Conservation (phyloP, 2,329 filamentous ascomycete species). For the Fusarium equiseti region DNA sequence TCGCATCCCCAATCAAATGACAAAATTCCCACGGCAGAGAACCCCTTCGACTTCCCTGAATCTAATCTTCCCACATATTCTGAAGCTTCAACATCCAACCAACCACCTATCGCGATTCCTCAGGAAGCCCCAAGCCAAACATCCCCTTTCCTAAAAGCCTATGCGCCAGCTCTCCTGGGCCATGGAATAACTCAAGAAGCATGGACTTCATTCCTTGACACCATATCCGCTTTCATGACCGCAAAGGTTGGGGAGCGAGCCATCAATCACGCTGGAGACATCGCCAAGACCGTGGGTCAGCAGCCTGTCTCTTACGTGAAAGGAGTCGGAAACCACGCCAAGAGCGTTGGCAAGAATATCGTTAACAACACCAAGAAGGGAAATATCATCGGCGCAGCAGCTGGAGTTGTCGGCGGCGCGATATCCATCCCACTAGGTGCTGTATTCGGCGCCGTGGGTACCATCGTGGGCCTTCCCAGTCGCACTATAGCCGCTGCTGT, state of each 20-base stretch:
- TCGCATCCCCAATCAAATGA: neutral
- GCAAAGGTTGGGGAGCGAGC: slow-evolving; percentile 60
- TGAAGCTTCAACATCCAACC: slow-evolving; percentile 29
- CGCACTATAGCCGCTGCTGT: slow-evolving; percentile 51
- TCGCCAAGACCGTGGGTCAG: slow-evolving; percentile 53
- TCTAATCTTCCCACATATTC: slow-evolving; percentile 50
- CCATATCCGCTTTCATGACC: slow-evolving; percentile 60
- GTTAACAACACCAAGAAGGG: slow-evolving; percentile 54
- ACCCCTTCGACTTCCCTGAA: slow-evolving; percentile 58
- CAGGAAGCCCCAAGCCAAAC: slow-evolving; percentile 52
- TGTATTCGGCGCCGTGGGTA: slow-evolving; percentile 53
- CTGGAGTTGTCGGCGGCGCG: slow-evolving; percentile 53
- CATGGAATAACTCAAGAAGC: slow-evolving; percentile 54
- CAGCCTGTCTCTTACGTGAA: slow-evolving; percentile 54
- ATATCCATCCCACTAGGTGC: slow-evolving; percentile 56
- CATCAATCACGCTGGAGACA: slow-evolving; percentile 57
- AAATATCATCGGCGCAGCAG: slow-evolving; percentile 56
- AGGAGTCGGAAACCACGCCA: slow-evolving; percentile 53
- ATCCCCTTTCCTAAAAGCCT: slow-evolving; percentile 56
- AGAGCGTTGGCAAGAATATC: slow-evolving; percentile 53
- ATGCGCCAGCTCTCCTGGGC: slow-evolving; percentile 53
- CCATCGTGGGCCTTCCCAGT: slow-evolving; percentile 52
- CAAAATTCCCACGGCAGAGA: slow-evolving; percentile 48
- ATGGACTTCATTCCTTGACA: slow-evolving; percentile 53
- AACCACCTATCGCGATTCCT: slow-evolving; percentile 56